Evolutionary conservation across 2,329 filamentous ascomycete species (phyloP), one percentile per base, ranked within the genome.

Genomic region (Penicillium sp.): DNA sequence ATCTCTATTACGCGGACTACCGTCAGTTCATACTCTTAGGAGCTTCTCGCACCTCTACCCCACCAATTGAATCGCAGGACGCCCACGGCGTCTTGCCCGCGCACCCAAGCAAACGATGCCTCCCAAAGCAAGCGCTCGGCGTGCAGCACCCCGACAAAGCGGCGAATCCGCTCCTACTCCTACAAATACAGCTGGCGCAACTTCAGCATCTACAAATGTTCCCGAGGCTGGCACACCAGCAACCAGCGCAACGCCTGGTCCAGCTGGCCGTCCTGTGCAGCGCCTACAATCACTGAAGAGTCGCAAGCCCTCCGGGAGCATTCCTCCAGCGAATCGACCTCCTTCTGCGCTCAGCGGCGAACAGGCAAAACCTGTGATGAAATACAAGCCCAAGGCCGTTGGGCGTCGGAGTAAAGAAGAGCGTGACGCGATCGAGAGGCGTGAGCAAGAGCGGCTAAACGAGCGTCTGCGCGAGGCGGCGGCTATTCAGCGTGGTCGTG

Each of bases 371-470:
- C 76, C 77, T 6, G 71, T 71, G 2, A 65, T 81, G 35, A 81
- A 80, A 62, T 79, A 77, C 58, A 74, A 79, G 63, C 80, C 80
- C 4, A 78, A 76, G 52, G 73, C 75, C 2, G 74, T 77, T 7
- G 68, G 64, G 6, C 79, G 79, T 13, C 76, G 78, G 52, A 79
- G 76, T 62, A 80, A 81, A 66, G 78, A 78, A 59, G 79, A 81
- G 65, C 76, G 79, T 62, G 79, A 81, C 45, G 76, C 75, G 10
- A 73, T 77, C 1, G 76, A 79, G 68, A 75, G 72, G 54, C 66
- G 77, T 7, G 80, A 82, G 66, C 75, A 75, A 51, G 73, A 80
- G 66, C 73, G 78, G 26, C 56, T 76, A 42, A 73, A 71, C 40
- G 76, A 78, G 62, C 71, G 78, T 51, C 60, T 79, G 37, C 72